A percentile compares a stretch with the other conserved stretches of the same genome.
phyloP scores from a whole-genome alignment of 768 basidiomycete genomes.

The Kwoniella dendrophila region DNA sequence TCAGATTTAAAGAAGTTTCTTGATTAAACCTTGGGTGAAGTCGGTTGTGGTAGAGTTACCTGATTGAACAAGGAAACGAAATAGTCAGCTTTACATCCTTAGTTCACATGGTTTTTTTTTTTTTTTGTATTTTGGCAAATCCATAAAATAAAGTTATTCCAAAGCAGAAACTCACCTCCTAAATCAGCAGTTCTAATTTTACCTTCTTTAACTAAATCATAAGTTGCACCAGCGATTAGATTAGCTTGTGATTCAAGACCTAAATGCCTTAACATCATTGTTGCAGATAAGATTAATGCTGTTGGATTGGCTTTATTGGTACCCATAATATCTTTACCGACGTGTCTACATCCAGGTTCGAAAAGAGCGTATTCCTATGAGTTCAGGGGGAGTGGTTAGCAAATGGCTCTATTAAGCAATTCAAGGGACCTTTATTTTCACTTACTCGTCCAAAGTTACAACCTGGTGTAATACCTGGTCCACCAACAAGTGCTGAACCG shows the following conservation, averaged over 20 bases:
- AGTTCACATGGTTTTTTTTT: not conserved
- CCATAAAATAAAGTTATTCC: not conserved
- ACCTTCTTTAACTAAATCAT: slow-evolving; percentile 85
- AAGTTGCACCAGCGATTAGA: slow-evolving; percentile 85
- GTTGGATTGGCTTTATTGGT: slow-evolving; percentile 60
- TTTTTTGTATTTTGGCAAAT: not conserved
- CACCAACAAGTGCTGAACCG: slow-evolving; percentile 96
- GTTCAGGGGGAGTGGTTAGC: not conserved
- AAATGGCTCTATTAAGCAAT: too few species aligned
- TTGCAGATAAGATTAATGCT: slow-evolving; percentile 58
- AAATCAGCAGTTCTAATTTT: slow-evolving; percentile 92
- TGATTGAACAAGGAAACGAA: slow-evolving; percentile 44
- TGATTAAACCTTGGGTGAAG: slow-evolving; percentile 89
- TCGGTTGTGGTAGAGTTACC: slow-evolving; percentile 90
- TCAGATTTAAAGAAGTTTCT: slow-evolving; percentile 58
- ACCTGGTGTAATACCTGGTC: slow-evolving; percentile 95
- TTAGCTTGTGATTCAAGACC: slow-evolving; percentile 87
- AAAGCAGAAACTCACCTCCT: slow-evolving; percentile 68
- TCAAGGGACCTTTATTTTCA: slow-evolving; percentile 35
- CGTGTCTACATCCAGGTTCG: slow-evolving; percentile 89
- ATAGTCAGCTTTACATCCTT: slow-evolving; percentile 4
- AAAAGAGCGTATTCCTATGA: slow-evolving; percentile 90
- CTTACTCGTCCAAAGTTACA: slow-evolving; percentile 91
- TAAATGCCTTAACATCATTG: slow-evolving; percentile 57
- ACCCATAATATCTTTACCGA: slow-evolving; percentile 55